Evolutionary conservation across 345 rosid species (phyloP), one percentile per base, ranked within the genome.

Genomic region (Raphanus raphanistrum): DNA sequence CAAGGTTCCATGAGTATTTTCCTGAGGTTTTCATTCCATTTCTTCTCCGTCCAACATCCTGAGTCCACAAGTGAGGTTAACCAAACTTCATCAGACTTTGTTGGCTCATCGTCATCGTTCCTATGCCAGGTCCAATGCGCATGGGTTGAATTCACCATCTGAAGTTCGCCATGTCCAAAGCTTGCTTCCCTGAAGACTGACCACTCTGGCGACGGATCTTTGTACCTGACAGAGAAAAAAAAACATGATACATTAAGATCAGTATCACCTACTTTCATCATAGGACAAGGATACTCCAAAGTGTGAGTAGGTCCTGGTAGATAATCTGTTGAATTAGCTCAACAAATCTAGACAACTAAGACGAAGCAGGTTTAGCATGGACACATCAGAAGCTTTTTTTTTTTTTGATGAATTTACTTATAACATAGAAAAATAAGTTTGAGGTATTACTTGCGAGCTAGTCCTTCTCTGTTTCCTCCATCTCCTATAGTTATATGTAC

Each of bases 41-140:
- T 83, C 85, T 75, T 86, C 73, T 68, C 81, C 21, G 83, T 78
- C 59, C 82, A 68, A 76, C 99, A 95, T 61, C 87, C 90, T 0
- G 96, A 84, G 71, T 83, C 81, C 26, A 60, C 62, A 82, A 93
- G 78, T 66, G 99, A 91, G 63, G 86, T 85, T 84, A 95, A 85
- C 99, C 97, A 91, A 29, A 87, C 90, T 59, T 89, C 82, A 77
- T 95, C 99, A 1, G 98, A 92, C 74, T 78, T 88, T 54, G 85
- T 88, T 2, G 97, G 92, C 76, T 93, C 98, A 41, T 95, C 99
- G 10, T 95, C 99, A 52, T 95, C 99, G 36, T 95, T 95, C 84
- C 99, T 82, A 76, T 92, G 98, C 99, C 98, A 95, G 66, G 91
- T 91, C 99, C 98, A 93, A 38, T 75, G 79, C 17, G 97, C 97